These are phyloP conservation scores for Nematodospora valgi DNA, from an alignment of 805 yeast species.

Conservation along the genomic window DNA sequence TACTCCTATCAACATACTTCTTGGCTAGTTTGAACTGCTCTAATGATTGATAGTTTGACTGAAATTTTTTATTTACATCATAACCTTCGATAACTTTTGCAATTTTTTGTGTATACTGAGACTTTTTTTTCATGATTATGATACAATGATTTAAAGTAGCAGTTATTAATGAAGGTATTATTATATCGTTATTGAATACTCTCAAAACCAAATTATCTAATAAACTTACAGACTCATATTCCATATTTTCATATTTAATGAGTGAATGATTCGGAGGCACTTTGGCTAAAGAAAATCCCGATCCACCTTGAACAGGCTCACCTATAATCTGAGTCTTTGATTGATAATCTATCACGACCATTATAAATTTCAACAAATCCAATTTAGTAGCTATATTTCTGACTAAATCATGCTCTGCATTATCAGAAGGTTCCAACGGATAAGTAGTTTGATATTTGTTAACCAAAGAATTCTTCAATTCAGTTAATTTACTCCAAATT, in stretches of 20 bases:
- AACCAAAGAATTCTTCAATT: conserved; percentile 58
- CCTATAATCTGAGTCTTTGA: conserved; percentile 36
- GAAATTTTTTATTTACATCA: conserved; percentile 54
- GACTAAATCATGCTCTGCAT: conserved; percentile 45
- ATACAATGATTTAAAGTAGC: conserved; percentile 67
- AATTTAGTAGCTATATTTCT: conserved; percentile 58
- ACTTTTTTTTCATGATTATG: conserved; percentile 62
- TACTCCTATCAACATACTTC: conserved; percentile 60
- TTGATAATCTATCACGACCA: conserved; percentile 41
- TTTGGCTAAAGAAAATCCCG: conserved; percentile 44
- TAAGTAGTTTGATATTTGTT: conserved; percentile 54
- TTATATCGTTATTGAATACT: conserved; percentile 52
- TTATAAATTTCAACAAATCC: conserved; percentile 72
- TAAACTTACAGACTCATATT: conserved; percentile 64
- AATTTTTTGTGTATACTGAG: conserved; percentile 55
- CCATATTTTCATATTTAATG: conserved; percentile 51
- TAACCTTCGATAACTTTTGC: conserved; percentile 57
- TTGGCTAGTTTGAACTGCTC: conserved; percentile 52
- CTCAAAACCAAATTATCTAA: conserved; percentile 59
- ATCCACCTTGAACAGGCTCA: conserved; percentile 18
- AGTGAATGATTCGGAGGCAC: conserved; percentile 63
- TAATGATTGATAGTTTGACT: conserved; percentile 44
- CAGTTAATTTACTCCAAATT: conserved; percentile 56
- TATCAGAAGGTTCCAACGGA: conserved; percentile 49
- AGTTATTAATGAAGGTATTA: conserved; percentile 53